Base-by-base conservation (phyloP, 257 asterid genomes). In the Solanum infundibuliforme region DNA sequence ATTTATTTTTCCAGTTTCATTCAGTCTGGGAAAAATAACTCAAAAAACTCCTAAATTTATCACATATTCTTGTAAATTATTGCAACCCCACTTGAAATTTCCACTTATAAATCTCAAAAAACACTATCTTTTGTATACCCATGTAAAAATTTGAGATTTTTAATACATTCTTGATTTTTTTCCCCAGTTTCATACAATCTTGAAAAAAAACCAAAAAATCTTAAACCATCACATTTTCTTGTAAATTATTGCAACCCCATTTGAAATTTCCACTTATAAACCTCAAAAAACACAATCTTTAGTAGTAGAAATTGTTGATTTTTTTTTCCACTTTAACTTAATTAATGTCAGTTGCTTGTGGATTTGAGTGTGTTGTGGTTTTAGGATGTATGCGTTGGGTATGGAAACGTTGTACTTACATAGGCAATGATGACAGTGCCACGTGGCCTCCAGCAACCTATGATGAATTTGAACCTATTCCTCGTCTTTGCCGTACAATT, bases 371-470 rank as follows among this genome's bases (percentile, higher is more conserved):
- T 90, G 94, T 96, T n/a, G 88, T 96, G 83, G 87, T 91, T 46
- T 39, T 94, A 39, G 99, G 98, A 46, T 96, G 99, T 88, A 41
- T 95, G 85, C 96, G 99, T 12, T 96, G 99, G 99, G 98, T 90
- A 3, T 96, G 98, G 99, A 96, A 95, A 92, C 98, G 99, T 83
- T 96, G 99, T 89, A 96, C 98, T 88, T 94, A 96, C 92, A 90
- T 93, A 91, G 99, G 99, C 31, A 89, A 94, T 90, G 96, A 96
- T 90, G 99, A 96, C 93, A 95, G 98, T 93, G 92, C 94, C 86
- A 87, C 94, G 32, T 96, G 99, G 99, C 86, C 98, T 81, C 55
- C 36, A 87, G 98, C 99, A 92, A 94, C 95, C 66, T 87, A 86
- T 7, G 97, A 92, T 55, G 99, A 96, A 79, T 93, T 96, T 90